Evolutionary conservation across 768 basidiomycete genomes (phyloP).

Genomic region (Xerocomus brunneocitrinus): DNA sequence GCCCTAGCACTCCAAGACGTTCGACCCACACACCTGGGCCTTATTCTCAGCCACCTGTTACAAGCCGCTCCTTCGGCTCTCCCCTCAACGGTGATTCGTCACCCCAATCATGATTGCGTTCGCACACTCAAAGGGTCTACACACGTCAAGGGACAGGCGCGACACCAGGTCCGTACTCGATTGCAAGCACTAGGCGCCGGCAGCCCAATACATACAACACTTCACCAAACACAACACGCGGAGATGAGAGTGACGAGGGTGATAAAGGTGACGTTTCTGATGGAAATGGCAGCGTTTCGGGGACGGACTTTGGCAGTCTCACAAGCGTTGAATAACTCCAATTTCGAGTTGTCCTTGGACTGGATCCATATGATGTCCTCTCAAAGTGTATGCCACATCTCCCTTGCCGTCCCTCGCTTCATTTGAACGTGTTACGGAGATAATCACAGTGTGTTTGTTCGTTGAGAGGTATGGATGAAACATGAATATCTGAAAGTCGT

Average conservation of each 20-base stretch:
- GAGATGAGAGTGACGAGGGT: constrained; percentile 7
- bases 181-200: constrained; percentile 18
- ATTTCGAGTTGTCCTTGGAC: neutral
- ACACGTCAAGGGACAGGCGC: constrained; percentile 31
- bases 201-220: constrained; percentile 19
- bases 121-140: constrained; percentile 33
- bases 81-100: constrained; percentile 48
- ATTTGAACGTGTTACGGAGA: constrained; percentile 1
- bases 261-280: constrained; percentile 34
- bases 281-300: constrained; percentile 37
- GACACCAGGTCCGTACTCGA: constrained; percentile 18
- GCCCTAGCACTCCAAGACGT: constrained; percentile 26
- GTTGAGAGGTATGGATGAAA: neutral
- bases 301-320: constrained; percentile 44
- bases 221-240: constrained; percentile 9
- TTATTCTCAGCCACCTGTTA: constrained; percentile 29
- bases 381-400: neutral
- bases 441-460: neutral
- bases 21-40: constrained; percentile 25
- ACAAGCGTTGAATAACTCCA: constrained; percentile 44
- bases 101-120: constrained; percentile 35
- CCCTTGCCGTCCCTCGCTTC: neutral
- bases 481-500: neutral
- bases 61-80: constrained; percentile 34
- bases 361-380: neutral